Evolutionary conservation across 1,139 yeast species (phyloP).

Genomic region (Yamadazyma songkhlaensis): DNA sequence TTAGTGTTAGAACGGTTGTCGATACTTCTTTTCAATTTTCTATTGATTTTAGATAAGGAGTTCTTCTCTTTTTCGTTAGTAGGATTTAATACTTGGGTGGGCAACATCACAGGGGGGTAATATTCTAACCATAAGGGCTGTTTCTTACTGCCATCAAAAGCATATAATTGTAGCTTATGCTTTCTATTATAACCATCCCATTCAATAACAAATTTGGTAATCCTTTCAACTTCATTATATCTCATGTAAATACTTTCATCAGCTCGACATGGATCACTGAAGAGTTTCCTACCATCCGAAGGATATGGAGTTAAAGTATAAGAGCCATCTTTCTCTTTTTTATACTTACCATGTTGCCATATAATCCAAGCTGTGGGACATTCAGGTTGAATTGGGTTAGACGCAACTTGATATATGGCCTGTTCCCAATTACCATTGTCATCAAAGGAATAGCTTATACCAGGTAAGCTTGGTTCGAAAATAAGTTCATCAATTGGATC

Average conservation of each 20-base stretch:
- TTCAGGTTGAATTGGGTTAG: slow-evolving; percentile 23
- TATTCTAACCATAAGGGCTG: slow-evolving; percentile 31
- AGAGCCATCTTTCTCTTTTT: slow-evolving; percentile 14
- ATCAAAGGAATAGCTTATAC: slow-evolving; percentile 30
- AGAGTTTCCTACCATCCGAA: slow-evolving; percentile 29
- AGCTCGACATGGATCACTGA: slow-evolving; percentile 28
- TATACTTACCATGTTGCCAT: slow-evolving; percentile 31
- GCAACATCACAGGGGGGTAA: slow-evolving; percentile 28
- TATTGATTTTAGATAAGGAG: slow-evolving; percentile 7
- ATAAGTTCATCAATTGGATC: slow-evolving; percentile 29
- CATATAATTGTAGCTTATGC: slow-evolving; percentile 23
- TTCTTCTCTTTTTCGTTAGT: slow-evolving; percentile 12
- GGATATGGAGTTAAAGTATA: slow-evolving; percentile 22
- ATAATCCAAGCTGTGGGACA: slow-evolving; percentile 27
- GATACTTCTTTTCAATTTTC: slow-evolving; percentile 59
- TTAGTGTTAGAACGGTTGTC: slow-evolving; percentile 76
- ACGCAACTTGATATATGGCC: slow-evolving; percentile 24
- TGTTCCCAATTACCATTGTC: slow-evolving; percentile 27
- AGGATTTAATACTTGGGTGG: slow-evolving; percentile 25
- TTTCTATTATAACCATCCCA: slow-evolving; percentile 21
- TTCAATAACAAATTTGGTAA: slow-evolving; percentile 20
- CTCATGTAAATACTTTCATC: slow-evolving; percentile 21
- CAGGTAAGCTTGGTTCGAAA: slow-evolving; percentile 29
- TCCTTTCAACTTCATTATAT: slow-evolving; percentile 20
- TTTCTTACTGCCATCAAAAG: slow-evolving; percentile 26